Evolutionary conservation across 371 early-diverging fungal genomes (phyloP).

Genomic region (Mortierella polycephala): DNA sequence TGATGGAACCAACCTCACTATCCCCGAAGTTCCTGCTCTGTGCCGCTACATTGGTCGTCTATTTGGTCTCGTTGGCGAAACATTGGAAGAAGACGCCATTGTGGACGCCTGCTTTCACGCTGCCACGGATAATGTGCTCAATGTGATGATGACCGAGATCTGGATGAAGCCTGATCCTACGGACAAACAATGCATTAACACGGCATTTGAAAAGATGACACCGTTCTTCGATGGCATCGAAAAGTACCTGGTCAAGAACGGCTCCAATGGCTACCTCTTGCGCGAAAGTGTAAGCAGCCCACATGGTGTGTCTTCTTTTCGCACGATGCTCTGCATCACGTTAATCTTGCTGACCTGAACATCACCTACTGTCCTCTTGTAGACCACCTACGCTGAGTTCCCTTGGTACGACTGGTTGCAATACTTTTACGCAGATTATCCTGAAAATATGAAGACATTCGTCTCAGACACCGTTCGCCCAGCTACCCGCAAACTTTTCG

Average conservation of each 20-base stretch:
- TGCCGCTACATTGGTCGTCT: constrained; percentile 34
- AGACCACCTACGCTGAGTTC: constrained; percentile 49
- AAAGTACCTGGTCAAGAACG: constrained; percentile 33
- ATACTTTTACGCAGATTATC: constrained; percentile 20
- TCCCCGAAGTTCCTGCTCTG: constrained; percentile 28
- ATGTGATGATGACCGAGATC: constrained; percentile 17
- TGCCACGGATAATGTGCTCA: constrained; percentile 31
- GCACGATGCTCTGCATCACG: neutral
- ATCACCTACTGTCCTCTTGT: neutral
- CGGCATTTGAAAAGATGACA: constrained; percentile 13
- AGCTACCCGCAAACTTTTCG: constrained; percentile 26
- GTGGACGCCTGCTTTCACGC: constrained; percentile 20
- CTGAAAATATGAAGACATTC: constrained; percentile 23
- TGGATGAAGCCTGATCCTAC: constrained; percentile 34
- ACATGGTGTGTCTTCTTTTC: neutral
- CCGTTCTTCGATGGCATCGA: constrained; percentile 41
- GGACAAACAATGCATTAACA: constrained; percentile 18
- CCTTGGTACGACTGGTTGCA: constrained; percentile 41
- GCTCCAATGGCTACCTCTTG: constrained; percentile 45
- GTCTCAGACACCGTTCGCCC: constrained; percentile 37
- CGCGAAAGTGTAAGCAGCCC: constrained; percentile 30
- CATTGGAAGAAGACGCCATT: constrained; percentile 27
- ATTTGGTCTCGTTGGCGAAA: constrained; percentile 28
- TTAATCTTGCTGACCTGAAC: too few relatives aligned
- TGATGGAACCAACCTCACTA: constrained; percentile 17